Base-by-base conservation (phyloP, 1,284 basidiomycete species). In the Rhodotorula mucilaginosa region DNA sequence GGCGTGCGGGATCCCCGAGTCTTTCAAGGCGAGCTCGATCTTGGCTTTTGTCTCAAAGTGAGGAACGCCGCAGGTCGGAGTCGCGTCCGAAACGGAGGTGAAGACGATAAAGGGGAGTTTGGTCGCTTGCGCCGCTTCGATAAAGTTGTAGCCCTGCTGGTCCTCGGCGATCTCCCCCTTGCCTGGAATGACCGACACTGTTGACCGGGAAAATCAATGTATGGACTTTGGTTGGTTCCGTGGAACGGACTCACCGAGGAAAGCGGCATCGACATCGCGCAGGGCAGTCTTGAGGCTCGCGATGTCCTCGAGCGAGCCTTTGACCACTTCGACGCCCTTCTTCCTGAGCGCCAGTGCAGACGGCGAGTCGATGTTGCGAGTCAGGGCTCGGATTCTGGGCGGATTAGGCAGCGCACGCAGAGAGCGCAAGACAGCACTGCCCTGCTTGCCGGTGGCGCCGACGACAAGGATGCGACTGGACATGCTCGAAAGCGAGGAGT, bases 21-120 rank as follows among this genome's bases (percentile, higher is more conserved):
- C 59, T 26, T 64, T 65, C 26, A 72, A 59, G 16, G 57, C 61
- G n/a, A 63, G 34, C 64, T 72, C 70, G 60, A 72, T 47, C 16
- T 39, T 31, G 12, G 70, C 70, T 47, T 72, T 72, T 23, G 67
- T 61, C 54, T 71, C 69, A 34, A 71, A 71, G 39, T 67, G 69
- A 1, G 65, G 69, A n/a, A 71, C 49, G 26, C 54, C 54, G 52
- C 62, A 65, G 12, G 61, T 61, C 19, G 69, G 65, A 0, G 65
- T 67, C 6, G 69, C 69, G 29, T 59, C 52, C 1, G 52, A 34
- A 34, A 71, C 69, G 18, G 65, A 67, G 8, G 69, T 56, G 65
- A 67, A 71, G 51, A 71, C 66, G 52, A 71, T 52, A 59, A 58
- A 65, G 6, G 58, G 62, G 47, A 67, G 65, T 4, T 23, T 10